Evolutionary conservation across 257 asterid species (phyloP), one percentile per base, ranked within the genome.

Genomic region (Solanum pennellii): DNA sequence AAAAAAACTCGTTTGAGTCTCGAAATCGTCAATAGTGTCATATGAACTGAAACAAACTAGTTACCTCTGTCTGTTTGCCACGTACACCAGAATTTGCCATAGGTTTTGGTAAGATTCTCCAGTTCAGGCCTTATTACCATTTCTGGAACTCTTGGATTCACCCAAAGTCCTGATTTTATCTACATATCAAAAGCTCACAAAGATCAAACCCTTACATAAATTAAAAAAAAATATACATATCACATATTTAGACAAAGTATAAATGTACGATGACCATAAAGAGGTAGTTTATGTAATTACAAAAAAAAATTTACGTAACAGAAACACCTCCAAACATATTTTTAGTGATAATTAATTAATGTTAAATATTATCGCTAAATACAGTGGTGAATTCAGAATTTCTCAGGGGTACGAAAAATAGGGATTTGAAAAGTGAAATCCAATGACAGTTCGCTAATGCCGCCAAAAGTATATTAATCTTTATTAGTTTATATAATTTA

Each of bases 71-170:
- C 99, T 23, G 90, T 92, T 85, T 96, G 99, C 99, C 98, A 96
- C 3, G 99, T 95, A 91, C 98, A 96, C 98, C 98, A 96, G 44
- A 95, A 95, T 83, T 96, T 96, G 87, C 99, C 98, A 76, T 93
- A 95, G 25, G 92, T 93, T 35, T 88, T 88, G 69, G 96, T 94
- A 5, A 95, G 87, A 49, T 93, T 91, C 86, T 86, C 82, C 31
- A 93, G 90, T 31, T 96, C 98, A 52, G 92, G 79, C 87, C 56
- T 95, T 89, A 88, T 89, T 21, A 95, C 83, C 93, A 92, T 89
- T 90, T 96, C 99, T 0, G 99, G 98, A 4, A 95, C 93, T 2
- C 94, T 71, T 10, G 98, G 98, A 86, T 88, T 90, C 69, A 94
- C 88, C 99, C 99, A 96, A 68, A 94, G 84, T 9, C 98, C 99